Base-by-base conservation (phyloP, 495 filamentous ascomycete species). In the Lepraria neglecta region DNA sequence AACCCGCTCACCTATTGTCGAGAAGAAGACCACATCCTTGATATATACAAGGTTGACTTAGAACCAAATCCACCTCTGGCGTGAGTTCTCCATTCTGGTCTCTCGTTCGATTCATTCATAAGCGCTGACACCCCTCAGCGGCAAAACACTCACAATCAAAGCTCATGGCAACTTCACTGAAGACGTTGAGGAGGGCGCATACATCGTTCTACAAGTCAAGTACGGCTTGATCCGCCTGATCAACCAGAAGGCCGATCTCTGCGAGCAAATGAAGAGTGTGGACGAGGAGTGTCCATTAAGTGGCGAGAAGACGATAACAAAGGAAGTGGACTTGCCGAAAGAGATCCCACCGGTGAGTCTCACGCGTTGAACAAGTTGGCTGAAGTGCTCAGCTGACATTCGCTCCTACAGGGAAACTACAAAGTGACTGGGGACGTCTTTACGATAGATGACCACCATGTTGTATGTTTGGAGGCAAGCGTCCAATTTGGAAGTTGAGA, bases 171-270 rank as follows among this genome's bases (percentile, higher is more conserved):
- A 72, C 17, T 77, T 99, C 50, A 78, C 75, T 59, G 72, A 92
- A 61, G 67, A 72, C 14, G 79, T 99, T 61, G 79, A 81, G n/a
- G 70, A 89, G 43, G 92, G 89, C 56, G 88, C 95, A 45, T 86
- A 84, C 60, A 85, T 96, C 40, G 77, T 85, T 33, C 71, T 99
- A 35, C 79, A 85, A 59, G 92, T 97, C 76, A 97, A 96, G 73
- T 99, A 92, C 72, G 94, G 90, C 64, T 76, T 95, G 67, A 96
- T 99, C 70, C 88, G 85, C 52, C 78, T 99, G 59, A 82, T 99
- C 73, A 87, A 82, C 67, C 86, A 88, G 59, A 76, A 74, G 59
- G 83, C 86, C 67, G 86, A 95, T 70, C 81, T 97, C 14, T 99
- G 94, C 75, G 87, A 96, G 24, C 82, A 95, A 73, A 83, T 95